Conservation (phyloP, 345 rosid species). For the Cochlearia excelsa region DNA sequence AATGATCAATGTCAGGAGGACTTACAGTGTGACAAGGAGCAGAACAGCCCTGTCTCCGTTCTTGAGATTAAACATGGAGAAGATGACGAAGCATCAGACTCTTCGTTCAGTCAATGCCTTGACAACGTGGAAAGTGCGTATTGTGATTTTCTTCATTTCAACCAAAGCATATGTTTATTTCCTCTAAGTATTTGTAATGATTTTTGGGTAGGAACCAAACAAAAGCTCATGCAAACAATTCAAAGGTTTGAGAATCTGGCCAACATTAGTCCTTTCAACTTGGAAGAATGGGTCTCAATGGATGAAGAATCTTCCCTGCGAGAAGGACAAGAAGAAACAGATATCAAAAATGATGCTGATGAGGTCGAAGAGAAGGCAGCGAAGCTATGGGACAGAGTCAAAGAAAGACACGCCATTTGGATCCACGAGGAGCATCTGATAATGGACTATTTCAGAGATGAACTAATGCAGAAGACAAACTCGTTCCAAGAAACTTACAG, state of each 20-base stretch:
- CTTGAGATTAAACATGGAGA: slow-evolving; percentile 45
- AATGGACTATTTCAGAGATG: slow-evolving; percentile 52
- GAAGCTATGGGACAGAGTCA: slow-evolving; percentile 40
- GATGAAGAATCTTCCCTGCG: slow-evolving; percentile 36
- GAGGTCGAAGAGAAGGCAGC: slow-evolving; percentile 47
- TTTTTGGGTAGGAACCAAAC: slow-evolving; percentile 37
- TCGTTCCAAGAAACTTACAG: slow-evolving; percentile 2
- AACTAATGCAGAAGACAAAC: slow-evolving; percentile 27
- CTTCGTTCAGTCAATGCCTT: slow-evolving; percentile 44
- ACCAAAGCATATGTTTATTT: slow-evolving; percentile 14
- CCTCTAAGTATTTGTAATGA: slow-evolving; percentile 6
- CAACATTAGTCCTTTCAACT: slow-evolving; percentile 33
- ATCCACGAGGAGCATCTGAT: slow-evolving; percentile 39
- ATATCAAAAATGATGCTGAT: slow-evolving; percentile 14
- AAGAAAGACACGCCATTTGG: slow-evolving; percentile 32
- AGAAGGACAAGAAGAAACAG: slow-evolving; percentile 20
- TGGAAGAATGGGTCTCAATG: slow-evolving; percentile 39
- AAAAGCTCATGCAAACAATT: slow-evolving; percentile 42
- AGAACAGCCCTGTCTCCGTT: slow-evolving; percentile 51
- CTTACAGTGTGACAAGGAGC: slow-evolving; percentile 40
- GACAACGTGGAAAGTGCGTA: slow-evolving; percentile 44
- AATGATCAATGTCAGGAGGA: slow-evolving; percentile 40
- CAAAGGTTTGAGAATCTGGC: slow-evolving; percentile 37
- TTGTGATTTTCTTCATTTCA: slow-evolving; percentile 10
- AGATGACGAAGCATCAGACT: slow-evolving; percentile 40